These are phyloP conservation scores for Castanospermum australe DNA, from an alignment of 306 rosid genomes.

Conservation along the genomic window DNA sequence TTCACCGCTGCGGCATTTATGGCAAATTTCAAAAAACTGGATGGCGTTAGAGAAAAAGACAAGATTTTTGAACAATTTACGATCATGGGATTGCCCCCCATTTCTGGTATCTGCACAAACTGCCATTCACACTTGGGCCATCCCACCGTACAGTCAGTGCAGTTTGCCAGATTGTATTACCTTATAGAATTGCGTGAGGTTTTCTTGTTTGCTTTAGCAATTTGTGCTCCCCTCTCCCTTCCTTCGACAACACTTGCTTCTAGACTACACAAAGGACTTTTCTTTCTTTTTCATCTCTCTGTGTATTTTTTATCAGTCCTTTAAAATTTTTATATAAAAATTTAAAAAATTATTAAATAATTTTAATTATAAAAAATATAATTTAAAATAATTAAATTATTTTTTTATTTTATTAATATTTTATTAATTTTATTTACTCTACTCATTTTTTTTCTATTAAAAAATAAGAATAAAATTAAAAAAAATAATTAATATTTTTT, in stretches of 20 bases:
- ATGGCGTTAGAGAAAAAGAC: not conserved
- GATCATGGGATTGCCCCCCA: constrained; percentile 4
- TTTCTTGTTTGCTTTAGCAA: not conserved
- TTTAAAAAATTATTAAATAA: too few species aligned
- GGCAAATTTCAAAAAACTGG: constrained; percentile 16
- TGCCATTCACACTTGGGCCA: not conserved
- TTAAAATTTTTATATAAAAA: too few species aligned
- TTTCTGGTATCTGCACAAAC: not conserved
- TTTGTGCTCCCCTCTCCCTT: not conserved
- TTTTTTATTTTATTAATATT: too few species aligned
- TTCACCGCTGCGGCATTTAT: constrained; percentile 49
- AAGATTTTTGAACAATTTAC: constrained; percentile 34
- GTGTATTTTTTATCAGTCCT: too few species aligned
- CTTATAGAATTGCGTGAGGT: not conserved
- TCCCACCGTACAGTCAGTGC: not conserved
- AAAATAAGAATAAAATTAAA: too few species aligned
- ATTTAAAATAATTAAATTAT: too few species aligned
- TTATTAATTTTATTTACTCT: too few species aligned
- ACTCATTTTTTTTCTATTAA: too few species aligned
- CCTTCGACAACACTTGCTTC: too few species aligned
- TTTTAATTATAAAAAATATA: too few species aligned
- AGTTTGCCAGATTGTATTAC: not conserved
- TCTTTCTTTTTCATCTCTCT: not conserved
- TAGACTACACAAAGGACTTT: not conserved
- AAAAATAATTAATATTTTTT: too few species aligned